Percentiles rank a stretch among this genome's conserved stretches.
Evolutionary conservation across 306 rosid species (phyloP).

Genomic region (Notholithocarpus densiflorus): DNA sequence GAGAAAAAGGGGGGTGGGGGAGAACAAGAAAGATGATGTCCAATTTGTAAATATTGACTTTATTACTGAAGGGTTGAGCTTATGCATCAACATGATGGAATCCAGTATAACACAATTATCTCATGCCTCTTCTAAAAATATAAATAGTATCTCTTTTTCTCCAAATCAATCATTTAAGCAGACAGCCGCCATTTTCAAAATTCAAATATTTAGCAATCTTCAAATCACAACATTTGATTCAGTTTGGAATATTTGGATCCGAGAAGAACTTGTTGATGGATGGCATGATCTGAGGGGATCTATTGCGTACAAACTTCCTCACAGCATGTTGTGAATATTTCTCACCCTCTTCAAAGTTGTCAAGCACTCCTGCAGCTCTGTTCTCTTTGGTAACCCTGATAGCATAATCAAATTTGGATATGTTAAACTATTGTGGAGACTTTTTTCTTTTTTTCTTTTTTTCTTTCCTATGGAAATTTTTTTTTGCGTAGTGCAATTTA

Average conservation of each 20-base stretch:
- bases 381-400: too few relatives aligned
- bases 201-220: not conserved
- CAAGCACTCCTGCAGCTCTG: conserved; percentile 89
- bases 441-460: too few relatives aligned
- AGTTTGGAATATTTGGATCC: conserved; percentile 45
- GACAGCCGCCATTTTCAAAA: conserved; percentile 13
- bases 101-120: not conserved
- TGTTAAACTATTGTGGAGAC: not conserved
- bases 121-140: not conserved
- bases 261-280: conserved; percentile 85
- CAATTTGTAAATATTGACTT: not conserved
- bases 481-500: not conserved
- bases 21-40: not conserved
- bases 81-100: not conserved
- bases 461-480: not conserved
- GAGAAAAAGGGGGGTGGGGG: not conserved
- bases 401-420: not conserved
- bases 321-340: conserved; percentile 37
- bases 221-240: not conserved
- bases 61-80: not conserved
- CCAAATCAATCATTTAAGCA: not conserved
- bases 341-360: conserved; percentile 54
- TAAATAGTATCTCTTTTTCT: not conserved
- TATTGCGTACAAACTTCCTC: conserved; percentile 65
- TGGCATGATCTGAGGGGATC: conserved; percentile 74